phyloP scores from a whole-genome alignment of 2,329 filamentous ascomycete genomes.

The Didymella sp. region DNA sequence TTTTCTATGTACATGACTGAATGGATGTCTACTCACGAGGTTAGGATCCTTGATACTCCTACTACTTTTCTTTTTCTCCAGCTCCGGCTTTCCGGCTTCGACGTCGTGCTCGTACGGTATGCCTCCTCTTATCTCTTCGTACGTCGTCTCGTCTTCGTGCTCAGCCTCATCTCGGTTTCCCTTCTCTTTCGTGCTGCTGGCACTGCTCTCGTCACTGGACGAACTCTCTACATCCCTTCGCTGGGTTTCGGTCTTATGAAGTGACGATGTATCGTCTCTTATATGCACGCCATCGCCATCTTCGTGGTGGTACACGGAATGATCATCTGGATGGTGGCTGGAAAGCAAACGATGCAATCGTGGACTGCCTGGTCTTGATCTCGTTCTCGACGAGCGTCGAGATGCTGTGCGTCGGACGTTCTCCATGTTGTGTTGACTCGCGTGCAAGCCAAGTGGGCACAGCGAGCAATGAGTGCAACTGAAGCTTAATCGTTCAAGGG shows the following conservation, averaged over 20 bases:
- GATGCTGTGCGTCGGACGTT: constrained; percentile 9
- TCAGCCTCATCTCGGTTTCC: constrained; percentile 13
- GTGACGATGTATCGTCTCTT: constrained; percentile 27
- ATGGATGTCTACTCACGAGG: constrained; percentile 29
- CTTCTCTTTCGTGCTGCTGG: constrained; percentile 17
- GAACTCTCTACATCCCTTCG: constrained; percentile 21
- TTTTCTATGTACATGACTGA: neutral
- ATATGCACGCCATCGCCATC: constrained; percentile 37
- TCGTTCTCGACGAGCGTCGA: constrained; percentile 26
- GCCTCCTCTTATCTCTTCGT: constrained; percentile 39
- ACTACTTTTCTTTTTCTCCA: constrained; percentile 39
- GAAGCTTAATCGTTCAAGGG: neutral
- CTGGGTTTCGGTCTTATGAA: constrained; percentile 39
- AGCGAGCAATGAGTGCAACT: neutral
- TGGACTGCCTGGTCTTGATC: constrained; percentile 33
- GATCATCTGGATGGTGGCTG: constrained; percentile 44
- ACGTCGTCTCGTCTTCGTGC: constrained; percentile 22
- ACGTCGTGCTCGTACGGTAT: constrained; percentile 43
- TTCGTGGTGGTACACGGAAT: constrained; percentile 46
- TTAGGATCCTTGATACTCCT: constrained; percentile 43
- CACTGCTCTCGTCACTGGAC: constrained; percentile 21
- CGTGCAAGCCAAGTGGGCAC: neutral
- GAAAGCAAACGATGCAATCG: constrained; percentile 40
- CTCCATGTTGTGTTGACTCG: constrained; percentile 2
- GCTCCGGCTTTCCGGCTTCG: constrained; percentile 26